Evolutionary conservation across 768 basidiomycete genomes (phyloP).

Genomic region (Hydnomerulius pinastri): DNA sequence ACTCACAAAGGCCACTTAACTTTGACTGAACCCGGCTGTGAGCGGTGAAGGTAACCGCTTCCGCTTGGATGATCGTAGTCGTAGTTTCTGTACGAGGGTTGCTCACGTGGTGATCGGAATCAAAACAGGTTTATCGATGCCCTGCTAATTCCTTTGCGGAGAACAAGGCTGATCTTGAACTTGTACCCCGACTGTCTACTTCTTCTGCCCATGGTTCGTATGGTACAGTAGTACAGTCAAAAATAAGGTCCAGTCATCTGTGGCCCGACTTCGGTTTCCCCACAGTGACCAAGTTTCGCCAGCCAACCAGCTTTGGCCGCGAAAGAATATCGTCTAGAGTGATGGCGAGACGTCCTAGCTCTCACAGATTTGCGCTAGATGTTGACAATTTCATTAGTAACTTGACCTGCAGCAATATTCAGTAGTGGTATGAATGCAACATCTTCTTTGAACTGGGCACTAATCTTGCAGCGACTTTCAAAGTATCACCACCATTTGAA

Average conservation of each 20-base stretch:
- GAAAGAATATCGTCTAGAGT: no score
- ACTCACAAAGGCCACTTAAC: not conserved
- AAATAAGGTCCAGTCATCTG: not conserved
- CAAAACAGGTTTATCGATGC: not conserved
- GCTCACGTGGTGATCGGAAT: slow-evolving; percentile 10
- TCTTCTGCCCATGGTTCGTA: not conserved
- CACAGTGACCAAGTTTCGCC: no score
- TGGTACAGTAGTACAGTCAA: not conserved
- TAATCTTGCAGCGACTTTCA: not conserved
- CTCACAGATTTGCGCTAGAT: no score
- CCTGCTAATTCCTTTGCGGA: slow-evolving; percentile 1
- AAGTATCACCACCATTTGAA: not conserved
- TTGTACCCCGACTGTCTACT: not conserved
- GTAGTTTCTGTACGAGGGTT: not conserved
- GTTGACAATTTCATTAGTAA: no score
- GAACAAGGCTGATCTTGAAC: not conserved
- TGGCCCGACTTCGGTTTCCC: not conserved
- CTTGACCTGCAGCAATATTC: not conserved
- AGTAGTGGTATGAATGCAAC: no score
- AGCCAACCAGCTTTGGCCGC: no score
- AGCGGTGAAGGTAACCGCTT: not conserved
- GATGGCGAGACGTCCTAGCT: no score
- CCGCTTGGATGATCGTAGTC: slow-evolving; percentile 3
- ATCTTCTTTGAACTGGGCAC: no score
- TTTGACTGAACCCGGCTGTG: no score